Conservation (phyloP, 1,284 basidiomycete genomes). For the Tilletia caries region DNA sequence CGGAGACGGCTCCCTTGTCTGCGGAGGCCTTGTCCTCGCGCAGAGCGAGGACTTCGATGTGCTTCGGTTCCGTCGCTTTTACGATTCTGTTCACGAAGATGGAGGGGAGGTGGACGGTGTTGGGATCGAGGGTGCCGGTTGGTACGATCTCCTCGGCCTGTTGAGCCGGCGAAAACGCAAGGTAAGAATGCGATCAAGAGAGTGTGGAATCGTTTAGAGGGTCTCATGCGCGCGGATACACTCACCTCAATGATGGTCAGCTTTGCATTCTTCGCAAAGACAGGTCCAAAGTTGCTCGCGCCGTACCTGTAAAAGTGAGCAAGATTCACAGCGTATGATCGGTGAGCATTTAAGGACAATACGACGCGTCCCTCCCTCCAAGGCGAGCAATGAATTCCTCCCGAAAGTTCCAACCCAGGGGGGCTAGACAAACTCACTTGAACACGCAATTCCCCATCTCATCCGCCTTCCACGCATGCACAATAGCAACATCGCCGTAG, state of each 20-base stretch:
- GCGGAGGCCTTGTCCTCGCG: slow-evolving; percentile 43
- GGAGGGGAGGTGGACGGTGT: slow-evolving; percentile 64
- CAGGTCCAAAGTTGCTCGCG: slow-evolving; percentile 80
- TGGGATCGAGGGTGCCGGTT: slow-evolving; percentile 75
- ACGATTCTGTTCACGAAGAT: slow-evolving; percentile 86
- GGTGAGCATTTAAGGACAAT: no score
- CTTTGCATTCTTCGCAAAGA: slow-evolving; percentile 84
- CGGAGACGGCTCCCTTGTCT: slow-evolving; percentile 23
- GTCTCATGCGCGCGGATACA: slow-evolving; percentile 5
- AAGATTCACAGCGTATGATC: not conserved
- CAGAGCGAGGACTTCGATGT: slow-evolving; percentile 42
- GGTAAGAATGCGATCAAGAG: slow-evolving; percentile 8
- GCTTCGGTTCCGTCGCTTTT: slow-evolving; percentile 59
- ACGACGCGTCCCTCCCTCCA: not conserved
- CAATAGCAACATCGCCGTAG: slow-evolving; percentile 79
- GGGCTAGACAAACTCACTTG: slow-evolving; percentile 37
- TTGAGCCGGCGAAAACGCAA: not conserved
- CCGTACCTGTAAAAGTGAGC: slow-evolving; percentile 71
- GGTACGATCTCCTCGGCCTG: slow-evolving; percentile 90
- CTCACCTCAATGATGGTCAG: slow-evolving; percentile 82
- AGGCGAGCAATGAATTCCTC: not conserved
- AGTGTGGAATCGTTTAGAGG: not conserved
- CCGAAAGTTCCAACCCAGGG: no score
- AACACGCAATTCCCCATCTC: slow-evolving; percentile 61
- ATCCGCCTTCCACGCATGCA: slow-evolving; percentile 93